Evolutionary conservation across 768 basidiomycete species (phyloP).

Genomic region (Podaxis rugospora): DNA sequence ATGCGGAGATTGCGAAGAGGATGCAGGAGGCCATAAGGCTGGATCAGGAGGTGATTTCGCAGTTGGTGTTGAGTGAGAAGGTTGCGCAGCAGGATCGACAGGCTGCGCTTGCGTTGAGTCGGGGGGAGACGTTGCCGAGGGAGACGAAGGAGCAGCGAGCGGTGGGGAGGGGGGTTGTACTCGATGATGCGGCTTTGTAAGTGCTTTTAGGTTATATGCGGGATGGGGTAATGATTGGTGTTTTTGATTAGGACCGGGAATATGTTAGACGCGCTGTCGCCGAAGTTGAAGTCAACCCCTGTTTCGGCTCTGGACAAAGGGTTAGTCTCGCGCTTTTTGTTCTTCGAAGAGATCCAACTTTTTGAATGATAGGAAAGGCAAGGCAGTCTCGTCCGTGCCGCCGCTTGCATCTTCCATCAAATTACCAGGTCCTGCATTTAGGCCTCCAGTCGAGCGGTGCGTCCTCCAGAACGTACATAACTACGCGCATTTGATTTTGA

Average conservation of each 20-base stretch:
- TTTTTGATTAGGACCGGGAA: neutral
- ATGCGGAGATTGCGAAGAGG: constrained; percentile 36
- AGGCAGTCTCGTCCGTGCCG: neutral
- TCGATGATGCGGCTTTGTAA: neutral
- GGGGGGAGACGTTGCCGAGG: constrained; percentile 25
- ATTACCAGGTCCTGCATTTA: neutral
- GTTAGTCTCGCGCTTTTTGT: neutral
- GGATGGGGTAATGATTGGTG: neutral
- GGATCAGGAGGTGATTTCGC: constrained; percentile 28
- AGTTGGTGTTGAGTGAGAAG: constrained; percentile 27
- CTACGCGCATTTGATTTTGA: neutral
- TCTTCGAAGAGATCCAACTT: neutral
- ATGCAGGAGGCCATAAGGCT: constrained; percentile 34
- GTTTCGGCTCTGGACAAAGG: neutral
- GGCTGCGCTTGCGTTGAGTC: constrained; percentile 33
- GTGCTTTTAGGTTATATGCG: neutral
- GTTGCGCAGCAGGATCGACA: constrained; percentile 36
- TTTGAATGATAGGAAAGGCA: neutral
- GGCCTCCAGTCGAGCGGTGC: neutral
- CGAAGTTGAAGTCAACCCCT: neutral
- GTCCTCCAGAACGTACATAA: neutral
- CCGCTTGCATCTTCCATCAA: neutral
- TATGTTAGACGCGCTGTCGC: constrained; percentile 4
- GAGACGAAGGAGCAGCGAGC: constrained; percentile 18
- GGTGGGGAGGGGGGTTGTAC: constrained; percentile 9